These are phyloP conservation scores for Hymenoscyphus albidus DNA, from an alignment of 2,329 filamentous ascomycete genomes.

Conservation along the genomic window DNA sequence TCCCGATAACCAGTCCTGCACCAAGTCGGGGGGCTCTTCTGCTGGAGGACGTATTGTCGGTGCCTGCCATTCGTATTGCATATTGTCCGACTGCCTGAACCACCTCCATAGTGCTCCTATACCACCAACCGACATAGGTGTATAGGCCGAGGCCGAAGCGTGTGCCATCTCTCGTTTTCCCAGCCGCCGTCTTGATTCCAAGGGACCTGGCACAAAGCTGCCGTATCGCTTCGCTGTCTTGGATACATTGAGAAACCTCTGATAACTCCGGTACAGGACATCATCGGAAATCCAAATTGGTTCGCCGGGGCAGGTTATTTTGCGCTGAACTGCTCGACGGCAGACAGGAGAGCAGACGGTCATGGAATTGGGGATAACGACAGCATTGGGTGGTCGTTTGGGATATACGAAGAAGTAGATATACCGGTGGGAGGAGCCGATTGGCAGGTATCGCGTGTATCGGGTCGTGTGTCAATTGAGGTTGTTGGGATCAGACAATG, in stretches of 20 bases:
- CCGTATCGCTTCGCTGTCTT: slow-evolving; percentile 33
- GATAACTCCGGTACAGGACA: slow-evolving; percentile 48
- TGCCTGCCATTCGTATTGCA: slow-evolving; percentile 33
- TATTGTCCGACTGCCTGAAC: slow-evolving; percentile 21
- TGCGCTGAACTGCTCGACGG: slow-evolving; percentile 46
- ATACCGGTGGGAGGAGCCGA: background rate
- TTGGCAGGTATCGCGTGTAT: background rate
- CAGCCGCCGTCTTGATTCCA: slow-evolving; percentile 34
- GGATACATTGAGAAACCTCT: slow-evolving; percentile 40
- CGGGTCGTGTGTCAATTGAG: background rate
- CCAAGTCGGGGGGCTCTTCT: slow-evolving; percentile 2
- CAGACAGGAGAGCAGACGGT: slow-evolving; percentile 45
- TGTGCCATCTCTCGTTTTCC: slow-evolving; percentile 35
- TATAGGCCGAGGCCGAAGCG: slow-evolving; percentile 15
- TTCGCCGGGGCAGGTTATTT: slow-evolving; percentile 39
- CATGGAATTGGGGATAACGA: slow-evolving; percentile 38
- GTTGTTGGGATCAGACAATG: background rate
- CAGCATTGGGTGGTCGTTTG: slow-evolving; percentile 6
- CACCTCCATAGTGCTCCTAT: background rate
- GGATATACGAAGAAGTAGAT: background rate
- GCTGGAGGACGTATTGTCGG: slow-evolving; percentile 23
- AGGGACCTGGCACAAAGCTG: slow-evolving; percentile 35
- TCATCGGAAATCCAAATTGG: slow-evolving; percentile 59
- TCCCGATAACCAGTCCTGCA: slow-evolving; percentile 22
- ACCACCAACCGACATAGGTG: background rate